phyloP scores from a whole-genome alignment of 2,329 filamentous ascomycete genomes.

The Trichoderma sp. region DNA sequence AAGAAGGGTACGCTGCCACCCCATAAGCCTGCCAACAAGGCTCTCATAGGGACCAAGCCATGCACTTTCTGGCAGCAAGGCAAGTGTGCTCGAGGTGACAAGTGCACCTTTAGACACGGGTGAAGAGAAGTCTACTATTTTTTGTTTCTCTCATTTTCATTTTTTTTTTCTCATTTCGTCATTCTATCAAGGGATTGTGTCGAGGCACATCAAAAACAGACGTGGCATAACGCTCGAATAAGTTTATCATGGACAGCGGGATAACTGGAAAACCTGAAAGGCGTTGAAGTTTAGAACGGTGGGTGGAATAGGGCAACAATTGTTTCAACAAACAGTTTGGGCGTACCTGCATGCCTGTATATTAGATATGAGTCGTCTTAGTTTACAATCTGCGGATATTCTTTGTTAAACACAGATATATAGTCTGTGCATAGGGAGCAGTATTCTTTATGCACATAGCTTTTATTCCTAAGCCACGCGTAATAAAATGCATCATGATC shows the following conservation, averaged over 20 bases:
- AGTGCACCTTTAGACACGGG: conserved; percentile 72
- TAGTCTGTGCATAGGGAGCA: not conserved
- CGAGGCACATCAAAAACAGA: not conserved
- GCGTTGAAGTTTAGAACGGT: conserved; percentile 16
- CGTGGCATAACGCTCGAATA: not conserved
- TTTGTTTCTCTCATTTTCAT: not conserved
- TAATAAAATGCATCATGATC: not conserved
- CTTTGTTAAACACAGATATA: not conserved
- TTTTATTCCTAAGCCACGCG: not conserved
- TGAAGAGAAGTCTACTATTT: conserved; percentile 17
- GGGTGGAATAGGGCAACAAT: not conserved
- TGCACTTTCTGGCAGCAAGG: conserved; percentile 70
- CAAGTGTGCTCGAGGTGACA: conserved; percentile 69
- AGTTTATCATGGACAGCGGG: not conserved
- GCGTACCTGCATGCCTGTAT: conserved; percentile 16
- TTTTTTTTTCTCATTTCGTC: not conserved
- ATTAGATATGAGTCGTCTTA: conserved; percentile 11
- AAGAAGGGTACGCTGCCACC: conserved; percentile 41
- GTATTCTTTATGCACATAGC: not conserved
- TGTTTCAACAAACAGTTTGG: not conserved
- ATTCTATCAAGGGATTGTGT: not conserved
- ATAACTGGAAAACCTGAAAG: conserved; percentile 2
- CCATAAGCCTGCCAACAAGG: conserved; percentile 50
- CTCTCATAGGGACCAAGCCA: conserved; percentile 62
- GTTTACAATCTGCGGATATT: not conserved